These are phyloP conservation scores for Cladosporium oxysporum DNA, from an alignment of 2,329 filamentous ascomycete genomes.

Conservation along the genomic window DNA sequence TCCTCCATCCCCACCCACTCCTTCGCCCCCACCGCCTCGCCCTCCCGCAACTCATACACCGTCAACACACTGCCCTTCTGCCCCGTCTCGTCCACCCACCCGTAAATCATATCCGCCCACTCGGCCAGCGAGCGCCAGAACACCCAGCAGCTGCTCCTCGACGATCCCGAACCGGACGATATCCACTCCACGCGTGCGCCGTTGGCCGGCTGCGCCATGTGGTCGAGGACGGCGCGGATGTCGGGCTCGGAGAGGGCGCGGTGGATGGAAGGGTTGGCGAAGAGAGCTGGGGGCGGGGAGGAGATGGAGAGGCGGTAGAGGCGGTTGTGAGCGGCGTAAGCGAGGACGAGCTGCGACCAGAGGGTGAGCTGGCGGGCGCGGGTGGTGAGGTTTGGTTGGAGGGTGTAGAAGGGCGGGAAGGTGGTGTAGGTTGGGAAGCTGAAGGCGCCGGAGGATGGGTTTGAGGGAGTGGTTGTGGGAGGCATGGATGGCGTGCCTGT, in stretches of 20 bases:
- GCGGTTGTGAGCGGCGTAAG: constrained; percentile 78
- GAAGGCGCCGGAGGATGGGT: constrained; percentile 34
- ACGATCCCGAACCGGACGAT: constrained; percentile 4
- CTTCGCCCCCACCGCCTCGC: constrained; percentile 68
- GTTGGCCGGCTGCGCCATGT: constrained; percentile 56
- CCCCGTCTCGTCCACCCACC: constrained; percentile 81
- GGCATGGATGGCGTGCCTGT: constrained; percentile 9
- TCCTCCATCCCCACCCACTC: constrained; percentile 63
- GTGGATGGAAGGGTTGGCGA: constrained; percentile 49
- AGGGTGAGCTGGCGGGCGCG: constrained; percentile 75
- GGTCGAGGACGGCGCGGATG: constrained; percentile 56
- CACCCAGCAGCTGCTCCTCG: constrained; percentile 61
- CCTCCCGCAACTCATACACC: constrained; percentile 85
- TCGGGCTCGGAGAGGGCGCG: constrained; percentile 55
- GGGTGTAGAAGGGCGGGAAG: constrained; percentile 85
- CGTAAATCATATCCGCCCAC: constrained; percentile 78
- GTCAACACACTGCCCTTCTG: constrained; percentile 89
- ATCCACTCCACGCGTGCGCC: constrained; percentile 65
- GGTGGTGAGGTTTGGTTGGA: constrained; percentile 72
- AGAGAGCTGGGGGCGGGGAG: constrained; percentile 52
- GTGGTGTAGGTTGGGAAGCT: constrained; percentile 57
- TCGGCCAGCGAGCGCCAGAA: constrained; percentile 88
- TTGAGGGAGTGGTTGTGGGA: constrained; percentile 19
- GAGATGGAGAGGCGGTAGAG: constrained; percentile 73
- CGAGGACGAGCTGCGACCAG: constrained; percentile 82